Base-by-base conservation (phyloP, 331 rosid genomes). In the Erythrophleum ivorense region DNA sequence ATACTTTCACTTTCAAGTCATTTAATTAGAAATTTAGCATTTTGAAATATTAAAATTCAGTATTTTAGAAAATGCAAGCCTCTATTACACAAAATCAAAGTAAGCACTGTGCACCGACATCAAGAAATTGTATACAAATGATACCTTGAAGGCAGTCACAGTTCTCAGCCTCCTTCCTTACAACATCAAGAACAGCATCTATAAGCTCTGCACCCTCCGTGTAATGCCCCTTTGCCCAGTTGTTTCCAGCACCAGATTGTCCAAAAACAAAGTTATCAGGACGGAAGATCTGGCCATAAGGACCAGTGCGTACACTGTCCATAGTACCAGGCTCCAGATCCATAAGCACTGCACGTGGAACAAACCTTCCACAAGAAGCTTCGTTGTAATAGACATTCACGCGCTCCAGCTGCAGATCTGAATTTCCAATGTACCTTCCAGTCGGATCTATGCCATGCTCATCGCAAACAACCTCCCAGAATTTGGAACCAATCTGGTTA, bases 391-490 rank as follows among this genome's bases (percentile, higher is more conserved):
- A 90, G 1, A 90, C 94, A 38, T 90, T 90, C 9, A 90, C 92
- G 15, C 94, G 89, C 87, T 90, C 94, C 10, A 90, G 71, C 82
- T 90, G 94, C 74, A 90, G 91, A 85, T 88, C 89, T 19, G 92
- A 71, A 85, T 85, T 75, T 0, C 92, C 94, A 1, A 84, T 48
- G 72, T 91, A 91, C 83, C 85, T 84, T 33, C 94, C 94, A 33
- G 92, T 91, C 0, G 94, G 94, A 86, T 91, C 94, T 80, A 91
- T 85, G 75, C 94, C 94, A 68, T 91, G 94, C 85, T 91, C 94
- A 3, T 91, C 94, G 31, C 94, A 91, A 21, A 91, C 90, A 24
- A 91, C 94, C 66, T 91, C 94, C 94, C 94, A 88, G 85, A 91
- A 91, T 81, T 91, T 88, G 38, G 94, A 89, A 78, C 94, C 94